These are phyloP conservation scores for Suillus ampliporus DNA, from an alignment of 768 basidiomycete species.

Conservation along the genomic window DNA sequence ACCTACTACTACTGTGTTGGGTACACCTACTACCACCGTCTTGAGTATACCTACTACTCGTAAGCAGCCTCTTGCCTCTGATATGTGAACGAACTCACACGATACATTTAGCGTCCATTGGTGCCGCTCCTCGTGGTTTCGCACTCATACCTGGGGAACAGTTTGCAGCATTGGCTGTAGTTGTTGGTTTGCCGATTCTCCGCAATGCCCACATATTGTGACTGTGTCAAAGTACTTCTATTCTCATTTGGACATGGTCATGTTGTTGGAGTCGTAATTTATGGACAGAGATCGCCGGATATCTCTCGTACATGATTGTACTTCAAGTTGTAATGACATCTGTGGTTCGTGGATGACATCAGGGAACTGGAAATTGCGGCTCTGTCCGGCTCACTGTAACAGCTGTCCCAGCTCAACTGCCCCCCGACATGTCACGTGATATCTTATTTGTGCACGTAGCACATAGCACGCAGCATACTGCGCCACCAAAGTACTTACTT, in stretches of 20 bases:
- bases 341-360: no score
- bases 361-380: no score
- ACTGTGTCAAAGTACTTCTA: background rate
- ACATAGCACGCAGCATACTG: no score
- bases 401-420: no score
- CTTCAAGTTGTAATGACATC: background rate
- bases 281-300: background rate
- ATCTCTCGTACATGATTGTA: background rate
- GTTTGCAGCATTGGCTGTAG: conserved; percentile 10
- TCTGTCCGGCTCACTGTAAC: no score
- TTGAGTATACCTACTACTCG: no score
- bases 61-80: conserved; percentile 6
- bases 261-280: no score
- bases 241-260: background rate
- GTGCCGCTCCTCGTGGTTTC: conserved; percentile 15
- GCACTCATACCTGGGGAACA: conserved; percentile 6
- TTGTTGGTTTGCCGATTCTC: conserved; percentile 12
- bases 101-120: background rate
- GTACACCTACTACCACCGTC: background rate
- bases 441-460: no score
- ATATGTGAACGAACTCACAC: background rate
- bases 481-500: no score
- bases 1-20: background rate
- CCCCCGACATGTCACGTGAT: no score
- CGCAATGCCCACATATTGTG: background rate